Evolutionary conservation across 257 asterid species (phyloP).

Genomic region (Rhazya stricta): DNA sequence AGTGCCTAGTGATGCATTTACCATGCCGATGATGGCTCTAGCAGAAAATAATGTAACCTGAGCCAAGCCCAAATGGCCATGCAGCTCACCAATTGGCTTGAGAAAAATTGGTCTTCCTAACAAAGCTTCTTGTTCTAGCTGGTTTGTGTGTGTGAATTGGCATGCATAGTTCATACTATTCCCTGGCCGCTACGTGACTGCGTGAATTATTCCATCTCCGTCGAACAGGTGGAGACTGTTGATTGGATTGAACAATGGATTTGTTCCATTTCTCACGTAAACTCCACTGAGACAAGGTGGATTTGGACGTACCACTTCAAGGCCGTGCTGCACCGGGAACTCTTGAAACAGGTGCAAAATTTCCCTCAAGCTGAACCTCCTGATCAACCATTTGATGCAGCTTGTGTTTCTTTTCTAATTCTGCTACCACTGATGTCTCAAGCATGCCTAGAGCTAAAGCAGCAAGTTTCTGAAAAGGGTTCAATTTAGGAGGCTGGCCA

Average conservation of each 20-base stretch:
- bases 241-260: constrained; percentile 42
- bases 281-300: constrained; percentile 39
- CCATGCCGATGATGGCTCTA: constrained; percentile 31
- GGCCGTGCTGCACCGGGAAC: constrained; percentile 46
- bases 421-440: constrained; percentile 29
- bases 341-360: constrained; percentile 59
- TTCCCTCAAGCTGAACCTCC: constrained; percentile 51
- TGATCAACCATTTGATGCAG: constrained; percentile 48
- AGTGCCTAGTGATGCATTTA: constrained; percentile 22
- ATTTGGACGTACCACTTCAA: constrained; percentile 44
- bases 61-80: constrained; percentile 59
- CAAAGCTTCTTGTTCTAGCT: constrained; percentile 39
- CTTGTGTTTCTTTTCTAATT: constrained; percentile 32
- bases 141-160: constrained; percentile 49
- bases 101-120: constrained; percentile 47
- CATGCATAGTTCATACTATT: constrained; percentile 45
- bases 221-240: constrained; percentile 64
- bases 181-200: constrained; percentile 30
- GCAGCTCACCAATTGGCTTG: constrained; percentile 57
- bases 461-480: constrained; percentile 41
- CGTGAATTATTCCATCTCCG: constrained; percentile 72
- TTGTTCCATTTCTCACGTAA: constrained; percentile 57
- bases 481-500: constrained; percentile 11
- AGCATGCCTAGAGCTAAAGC: constrained; percentile 39
- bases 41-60: constrained; percentile 40